Evolutionary conservation across 257 asterid genomes (phyloP).

Genomic region (Nicotiana undulata): DNA sequence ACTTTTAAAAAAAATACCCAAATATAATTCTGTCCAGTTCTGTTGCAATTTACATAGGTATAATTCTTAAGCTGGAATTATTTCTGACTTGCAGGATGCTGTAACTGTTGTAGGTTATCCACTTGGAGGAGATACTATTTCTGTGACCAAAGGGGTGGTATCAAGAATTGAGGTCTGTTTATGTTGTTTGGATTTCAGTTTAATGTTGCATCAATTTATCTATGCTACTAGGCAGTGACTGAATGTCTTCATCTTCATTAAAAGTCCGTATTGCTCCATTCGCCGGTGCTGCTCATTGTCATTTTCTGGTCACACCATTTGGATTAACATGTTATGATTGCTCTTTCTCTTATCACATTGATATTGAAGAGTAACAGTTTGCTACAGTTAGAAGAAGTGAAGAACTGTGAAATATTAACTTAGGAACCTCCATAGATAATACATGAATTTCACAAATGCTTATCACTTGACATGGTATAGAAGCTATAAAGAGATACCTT

Average conservation of each 20-base stretch:
- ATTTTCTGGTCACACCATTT: background rate
- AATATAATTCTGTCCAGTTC: background rate
- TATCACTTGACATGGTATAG: background rate
- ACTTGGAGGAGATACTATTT: conserved; percentile 98
- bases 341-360: background rate
- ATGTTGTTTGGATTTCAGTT: background rate
- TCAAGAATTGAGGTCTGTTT: conserved; percentile 90
- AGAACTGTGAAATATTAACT: background rate
- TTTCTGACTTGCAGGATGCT: conserved; percentile 51
- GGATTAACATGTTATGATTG: background rate
- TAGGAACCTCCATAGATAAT: background rate
- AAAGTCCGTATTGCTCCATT: background rate
- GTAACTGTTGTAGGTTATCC: conserved; percentile 99
- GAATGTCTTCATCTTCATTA: background rate
- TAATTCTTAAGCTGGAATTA: background rate
- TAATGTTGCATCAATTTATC: background rate
- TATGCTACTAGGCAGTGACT: background rate
- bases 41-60: background rate
- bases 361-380: background rate
- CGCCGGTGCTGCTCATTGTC: background rate
- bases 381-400: background rate
- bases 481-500: background rate
- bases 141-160: conserved; percentile 96
- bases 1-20: background rate
- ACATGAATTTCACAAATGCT: background rate